Conservation (phyloP, 2,329 filamentous ascomycete genomes). For the Colletotrichum orchidophilum region DNA sequence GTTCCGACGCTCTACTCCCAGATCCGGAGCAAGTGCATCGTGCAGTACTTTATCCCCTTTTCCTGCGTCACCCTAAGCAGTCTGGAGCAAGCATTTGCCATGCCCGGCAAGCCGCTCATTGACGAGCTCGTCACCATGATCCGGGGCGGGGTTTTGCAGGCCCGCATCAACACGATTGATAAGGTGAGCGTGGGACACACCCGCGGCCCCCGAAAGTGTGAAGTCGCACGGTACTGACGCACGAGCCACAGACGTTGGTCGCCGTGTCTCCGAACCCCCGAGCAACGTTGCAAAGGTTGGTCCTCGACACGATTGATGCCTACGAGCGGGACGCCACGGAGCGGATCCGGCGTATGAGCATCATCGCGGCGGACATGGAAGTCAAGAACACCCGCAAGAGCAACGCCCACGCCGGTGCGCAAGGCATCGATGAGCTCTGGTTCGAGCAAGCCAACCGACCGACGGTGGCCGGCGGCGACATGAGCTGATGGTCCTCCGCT, state of each 20-base stretch:
- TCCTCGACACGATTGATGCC: conserved; percentile 72
- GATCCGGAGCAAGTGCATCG: conserved; percentile 90
- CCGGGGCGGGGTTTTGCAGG: conserved; percentile 73
- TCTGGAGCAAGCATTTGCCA: conserved; percentile 80
- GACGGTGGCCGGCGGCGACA: conserved; percentile 22
- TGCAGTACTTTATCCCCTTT: conserved; percentile 92
- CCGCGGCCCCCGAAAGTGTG: conserved; percentile 8
- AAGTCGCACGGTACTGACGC: conserved; percentile 25
- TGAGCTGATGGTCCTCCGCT: conserved; percentile 19
- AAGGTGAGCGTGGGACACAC: conserved; percentile 57
- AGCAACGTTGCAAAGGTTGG: conserved; percentile 73
- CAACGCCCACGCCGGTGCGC: neutral
- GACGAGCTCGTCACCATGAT: conserved; percentile 85
- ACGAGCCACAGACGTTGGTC: conserved; percentile 69
- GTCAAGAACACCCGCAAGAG: conserved; percentile 53
- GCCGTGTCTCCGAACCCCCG: conserved; percentile 75
- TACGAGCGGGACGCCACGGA: conserved; percentile 82
- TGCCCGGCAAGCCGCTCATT: conserved; percentile 70
- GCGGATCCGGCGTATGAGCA: conserved; percentile 80
- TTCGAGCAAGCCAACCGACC: conserved; percentile 40
- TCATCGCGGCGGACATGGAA: conserved; percentile 80
- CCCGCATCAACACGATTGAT: conserved; percentile 86
- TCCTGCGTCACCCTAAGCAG: conserved; percentile 84
- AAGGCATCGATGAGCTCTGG: conserved; percentile 45
- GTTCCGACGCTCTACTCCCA: conserved; percentile 74